Base-by-base conservation (phyloP, 345 rosid genomes). In the Euclidium syriacum region DNA sequence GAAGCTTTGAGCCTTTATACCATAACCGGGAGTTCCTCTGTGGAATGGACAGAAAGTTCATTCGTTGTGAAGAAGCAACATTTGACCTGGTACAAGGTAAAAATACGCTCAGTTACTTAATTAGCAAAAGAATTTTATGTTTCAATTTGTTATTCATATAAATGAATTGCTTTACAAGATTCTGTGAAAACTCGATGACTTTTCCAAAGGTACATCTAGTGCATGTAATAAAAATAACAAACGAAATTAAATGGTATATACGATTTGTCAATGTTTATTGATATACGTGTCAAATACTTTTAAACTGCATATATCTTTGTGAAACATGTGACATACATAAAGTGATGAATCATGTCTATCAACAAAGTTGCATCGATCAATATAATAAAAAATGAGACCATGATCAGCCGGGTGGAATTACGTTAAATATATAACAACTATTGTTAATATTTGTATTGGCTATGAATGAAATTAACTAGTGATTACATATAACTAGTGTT, bases 61-160 rank as follows among this genome's bases (percentile, higher is more conserved):
- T 64, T 70, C 26, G 71, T 76, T 52, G 50, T 58, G 8, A 63
- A 44, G 65, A 74, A 69, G 35, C 81, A 71, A 50, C 88, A 84
- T 20, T 65, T 92, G 64, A 85, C 83, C 7, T 92, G 97, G 98
- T 81, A 83, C 24, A 92, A 85, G 94, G 98, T 91, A 77, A 27
- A 55, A 8, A 29, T 12, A 16, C 14, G 4, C 6, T 8, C 52
- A 17, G 2, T 18, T 34, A 17, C 32, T 9, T 19, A 12, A 3
- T n/a, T n/a, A n/a, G n/a, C n/a, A 7, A 9, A n/a, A 10, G 16
- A 22, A 6, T 33, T 40, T 1, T 26, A 27, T 2, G 6, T 5
- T 26, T 48, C 6, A 10, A 4, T 3, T 22, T 47, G 6, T 34
- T 5, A 11, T 46, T 20, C 16, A 56, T 10, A 16, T 3, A 25